phyloP scores from a whole-genome alignment of 441 rosid genomes.

The Populus tomentosa region DNA sequence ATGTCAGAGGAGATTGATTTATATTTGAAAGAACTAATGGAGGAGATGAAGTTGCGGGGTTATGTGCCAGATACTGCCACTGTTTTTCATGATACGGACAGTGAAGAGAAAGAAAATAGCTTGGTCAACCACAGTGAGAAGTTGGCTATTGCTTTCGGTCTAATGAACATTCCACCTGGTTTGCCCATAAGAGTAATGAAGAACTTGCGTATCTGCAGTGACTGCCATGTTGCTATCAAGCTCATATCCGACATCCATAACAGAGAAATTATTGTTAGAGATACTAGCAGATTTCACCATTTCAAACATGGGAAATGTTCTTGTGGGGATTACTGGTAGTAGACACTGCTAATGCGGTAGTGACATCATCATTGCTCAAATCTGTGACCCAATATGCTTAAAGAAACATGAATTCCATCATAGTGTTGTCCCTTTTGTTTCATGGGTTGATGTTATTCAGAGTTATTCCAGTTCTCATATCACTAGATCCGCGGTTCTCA shows the following conservation, averaged over 20 bases:
- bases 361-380: not conserved
- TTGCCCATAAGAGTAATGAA: slow-evolving; percentile 76
- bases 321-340: slow-evolving; percentile 73
- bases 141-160: slow-evolving; percentile 70
- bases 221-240: slow-evolving; percentile 71
- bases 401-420: too few relatives aligned
- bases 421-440: not conserved
- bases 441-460: not conserved
- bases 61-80: slow-evolving; percentile 66
- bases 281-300: slow-evolving; percentile 82
- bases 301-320: slow-evolving; percentile 68
- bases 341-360: not conserved
- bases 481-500: not conserved
- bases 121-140: slow-evolving; percentile 81
- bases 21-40: slow-evolving; percentile 51
- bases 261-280: slow-evolving; percentile 67
- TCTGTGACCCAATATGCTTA: not conserved
- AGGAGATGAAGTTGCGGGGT: slow-evolving; percentile 61
- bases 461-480: not conserved
- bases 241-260: slow-evolving; percentile 51
- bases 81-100: slow-evolving; percentile 73
- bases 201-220: slow-evolving; percentile 69
- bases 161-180: slow-evolving; percentile 50
- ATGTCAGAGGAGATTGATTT: slow-evolving; percentile 45
- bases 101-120: slow-evolving; percentile 68